Percentiles rank a stretch among this genome's conserved stretches.
Evolutionary conservation across 805 yeast genomes (phyloP).

Genomic region (Lipomyces mesembrius): DNA sequence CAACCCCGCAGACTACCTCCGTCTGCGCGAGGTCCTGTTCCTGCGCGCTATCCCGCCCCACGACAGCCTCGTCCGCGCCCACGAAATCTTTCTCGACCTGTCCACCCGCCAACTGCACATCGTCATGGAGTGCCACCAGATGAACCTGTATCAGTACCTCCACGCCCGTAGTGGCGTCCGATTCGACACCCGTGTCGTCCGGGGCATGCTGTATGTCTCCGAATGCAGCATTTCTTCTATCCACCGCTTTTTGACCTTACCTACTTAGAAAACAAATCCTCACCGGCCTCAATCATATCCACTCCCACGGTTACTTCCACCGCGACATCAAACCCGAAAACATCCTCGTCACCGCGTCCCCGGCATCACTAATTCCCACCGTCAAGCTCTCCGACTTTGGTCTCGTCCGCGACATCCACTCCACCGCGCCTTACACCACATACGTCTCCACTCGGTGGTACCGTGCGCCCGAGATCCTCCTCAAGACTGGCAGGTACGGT

Average conservation of each 20-base stretch:
- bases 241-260: no score
- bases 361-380: conserved; percentile 52
- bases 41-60: conserved; percentile 63
- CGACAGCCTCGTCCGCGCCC: conserved; percentile 69
- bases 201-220: conserved; percentile 12
- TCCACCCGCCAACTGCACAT: conserved; percentile 66
- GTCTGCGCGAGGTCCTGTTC: conserved; percentile 47
- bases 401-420: conserved; percentile 73
- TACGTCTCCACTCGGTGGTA: conserved; percentile 98
- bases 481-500: conserved; percentile 59
- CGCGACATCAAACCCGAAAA: conserved; percentile 96
- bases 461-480: conserved; percentile 85
- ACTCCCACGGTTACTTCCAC: conserved; percentile 68
- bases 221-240: not conserved
- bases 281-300: conserved; percentile 83
- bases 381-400: conserved; percentile 96
- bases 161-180: conserved; percentile 11
- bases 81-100: conserved; percentile 79
- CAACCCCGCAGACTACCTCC: conserved; percentile 59
- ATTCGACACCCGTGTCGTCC: conserved; percentile 3
- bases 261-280: conserved; percentile 58
- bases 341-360: conserved; percentile 57
- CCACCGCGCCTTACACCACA: conserved; percentile 66
- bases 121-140: conserved; percentile 87
- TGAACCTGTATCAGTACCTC: conserved; percentile 65